Base-by-base conservation (phyloP, 495 filamentous ascomycete species). In the Penicillium nucicola region DNA sequence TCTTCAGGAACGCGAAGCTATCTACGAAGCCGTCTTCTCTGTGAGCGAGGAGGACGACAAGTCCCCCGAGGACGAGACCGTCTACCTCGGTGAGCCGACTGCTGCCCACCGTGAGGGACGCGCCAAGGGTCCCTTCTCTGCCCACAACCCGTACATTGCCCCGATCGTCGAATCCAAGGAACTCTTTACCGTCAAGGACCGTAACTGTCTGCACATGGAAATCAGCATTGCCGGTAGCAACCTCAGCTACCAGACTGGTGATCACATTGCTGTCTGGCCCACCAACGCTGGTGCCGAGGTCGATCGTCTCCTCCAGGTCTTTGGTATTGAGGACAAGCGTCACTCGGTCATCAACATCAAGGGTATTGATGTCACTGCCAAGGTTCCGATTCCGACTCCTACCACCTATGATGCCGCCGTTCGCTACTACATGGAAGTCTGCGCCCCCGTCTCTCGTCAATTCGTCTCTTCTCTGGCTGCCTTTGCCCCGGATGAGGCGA, bases 141-240 rank as follows among this genome's bases (percentile, higher is more conserved):
- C 90, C 23, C 89, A 97, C 75, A 99, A 97, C 75, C 93, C 93
- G 19, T 97, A 88, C 70, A 92, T 97, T 61, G 95, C 93, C 18
- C 92, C 95, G 3, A 96, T 99, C 61, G 82, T 75, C 49, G 87
- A 92, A 70, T 99, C 93, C 13, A 77, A 77, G 51, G 93, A 99
- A 76, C 61, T 97, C 18, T 99, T 99, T 74, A 87, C 79, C 30
- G 89, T 92, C 60, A 92, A 92, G 68, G 89, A 88, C 56, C 81
- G 93, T 32, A 97, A 97, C 75, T 99, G 93, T 65, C 72, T 99
- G 58, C 93, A 99, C 67, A 87, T 97, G 85, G 93, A 99, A 70
- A 85, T 99, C 58, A 89, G 92, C 66, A 81, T 99, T 62, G 84
- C 84, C 52, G 87, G 82, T 52, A 95, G 92, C 45, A 74, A 74